Conservation (phyloP, 306 rosid genomes). For the Cucurbita pepo region DNA sequence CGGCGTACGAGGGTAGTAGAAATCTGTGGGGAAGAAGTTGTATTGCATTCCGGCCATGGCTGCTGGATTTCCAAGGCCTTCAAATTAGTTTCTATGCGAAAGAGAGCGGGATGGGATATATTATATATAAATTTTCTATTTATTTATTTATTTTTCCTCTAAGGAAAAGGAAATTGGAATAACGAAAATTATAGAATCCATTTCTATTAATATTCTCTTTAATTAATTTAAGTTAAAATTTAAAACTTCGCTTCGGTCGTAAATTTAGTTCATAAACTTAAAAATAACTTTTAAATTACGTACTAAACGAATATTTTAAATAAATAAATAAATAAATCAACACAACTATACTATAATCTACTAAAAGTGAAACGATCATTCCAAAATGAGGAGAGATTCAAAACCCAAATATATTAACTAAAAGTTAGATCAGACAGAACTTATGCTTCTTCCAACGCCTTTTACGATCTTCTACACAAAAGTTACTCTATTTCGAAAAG, state of each 20-base stretch:
- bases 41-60: not conserved
- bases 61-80: not conserved
- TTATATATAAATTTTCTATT: not conserved
- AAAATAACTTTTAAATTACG: too few relatives aligned
- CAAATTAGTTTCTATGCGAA: too few relatives aligned
- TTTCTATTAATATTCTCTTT: too few relatives aligned
- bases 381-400: not conserved
- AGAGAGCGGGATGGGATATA: not conserved
- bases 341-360: not conserved
- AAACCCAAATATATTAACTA: not conserved
- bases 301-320: too few relatives aligned
- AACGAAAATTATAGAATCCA: too few relatives aligned
- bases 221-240: too few relatives aligned
- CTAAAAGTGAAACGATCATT: not conserved
- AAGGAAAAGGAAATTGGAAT: not conserved
- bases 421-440: not conserved
- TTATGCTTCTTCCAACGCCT: not conserved
- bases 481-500: not conserved
- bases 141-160: not conserved
- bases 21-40: not conserved
- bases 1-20: not conserved
- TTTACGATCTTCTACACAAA: not conserved
- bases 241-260: too few relatives aligned
- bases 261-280: too few relatives aligned
- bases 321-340: too few relatives aligned